These are phyloP conservation scores for Mortierella sp. DNA, from an alignment of 371 early-diverging fungal species.

Conservation along the genomic window DNA sequence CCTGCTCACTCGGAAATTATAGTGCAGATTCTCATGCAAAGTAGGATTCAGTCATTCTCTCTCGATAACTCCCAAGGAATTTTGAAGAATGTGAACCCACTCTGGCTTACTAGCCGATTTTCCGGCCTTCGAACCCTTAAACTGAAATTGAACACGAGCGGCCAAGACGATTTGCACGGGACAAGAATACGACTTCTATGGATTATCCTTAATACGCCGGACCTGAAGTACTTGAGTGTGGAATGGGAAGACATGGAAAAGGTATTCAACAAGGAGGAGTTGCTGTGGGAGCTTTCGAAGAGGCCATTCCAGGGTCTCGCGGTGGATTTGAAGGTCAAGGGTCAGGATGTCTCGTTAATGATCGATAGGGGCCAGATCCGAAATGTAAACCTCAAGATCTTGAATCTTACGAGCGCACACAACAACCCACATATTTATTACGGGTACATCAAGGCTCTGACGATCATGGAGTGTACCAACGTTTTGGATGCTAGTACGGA, in stretches of 20 bases:
- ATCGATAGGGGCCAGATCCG: not conserved
- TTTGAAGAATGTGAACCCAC: not conserved
- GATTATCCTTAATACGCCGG: not conserved
- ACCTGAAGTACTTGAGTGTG: not conserved
- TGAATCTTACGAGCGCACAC: not conserved
- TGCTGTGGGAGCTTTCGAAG: not conserved
- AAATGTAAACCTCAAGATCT: not conserved
- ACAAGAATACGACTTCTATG: too few species aligned
- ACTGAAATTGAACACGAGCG: not conserved
- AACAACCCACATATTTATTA: not conserved
- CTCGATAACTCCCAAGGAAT: not conserved
- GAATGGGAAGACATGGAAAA: conserved; percentile 5
- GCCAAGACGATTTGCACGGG: not conserved
- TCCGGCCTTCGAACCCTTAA: not conserved
- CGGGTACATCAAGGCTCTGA: not conserved
- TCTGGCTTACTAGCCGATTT: not conserved
- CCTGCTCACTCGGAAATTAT: not conserved
- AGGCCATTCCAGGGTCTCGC: not conserved
- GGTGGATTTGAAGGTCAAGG: not conserved
- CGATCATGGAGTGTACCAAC: not conserved
- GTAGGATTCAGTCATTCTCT: not conserved
- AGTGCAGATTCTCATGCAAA: not conserved
- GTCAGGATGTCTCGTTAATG: not conserved
- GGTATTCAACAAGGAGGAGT: too few species aligned
- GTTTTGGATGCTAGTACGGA: not conserved